A percentile compares a stretch with the other conserved stretches of the same genome.
Conservation (phyloP, 2,329 filamentous ascomycete species). For the Exophiala mesophila region DNA sequence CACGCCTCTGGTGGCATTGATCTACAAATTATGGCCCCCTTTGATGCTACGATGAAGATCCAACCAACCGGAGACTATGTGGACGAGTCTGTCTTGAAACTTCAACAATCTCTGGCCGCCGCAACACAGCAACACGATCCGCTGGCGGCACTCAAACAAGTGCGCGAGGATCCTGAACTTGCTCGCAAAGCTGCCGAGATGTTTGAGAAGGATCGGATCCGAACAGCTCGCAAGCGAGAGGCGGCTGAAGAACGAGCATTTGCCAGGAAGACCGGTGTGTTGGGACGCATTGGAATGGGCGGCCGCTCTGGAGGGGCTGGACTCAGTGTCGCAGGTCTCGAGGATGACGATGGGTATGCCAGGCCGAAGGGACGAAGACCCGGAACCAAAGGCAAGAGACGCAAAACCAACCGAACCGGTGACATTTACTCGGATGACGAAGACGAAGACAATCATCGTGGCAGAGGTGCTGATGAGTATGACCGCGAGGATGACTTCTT, state of each 20-base stretch:
- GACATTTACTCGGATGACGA: constrained; percentile 48
- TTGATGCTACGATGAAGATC: constrained; percentile 56
- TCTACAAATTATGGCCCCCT: constrained; percentile 57
- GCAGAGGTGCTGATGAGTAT: constrained; percentile 66
- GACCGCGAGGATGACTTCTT: constrained; percentile 80
- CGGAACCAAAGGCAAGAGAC: constrained; percentile 34
- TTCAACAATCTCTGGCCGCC: constrained; percentile 58
- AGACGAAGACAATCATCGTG: constrained; percentile 42
- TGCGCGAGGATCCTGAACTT: constrained; percentile 60
- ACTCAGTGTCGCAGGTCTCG: constrained; percentile 52
- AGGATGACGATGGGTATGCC: constrained; percentile 51
- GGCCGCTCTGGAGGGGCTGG: constrained; percentile 45
- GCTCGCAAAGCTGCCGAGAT: constrained; percentile 56
- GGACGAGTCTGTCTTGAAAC: constrained; percentile 56
- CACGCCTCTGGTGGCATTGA: constrained; percentile 51
- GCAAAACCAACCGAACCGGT: constrained; percentile 40
- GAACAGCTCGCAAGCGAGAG: constrained; percentile 50
- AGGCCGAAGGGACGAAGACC: constrained; percentile 29
- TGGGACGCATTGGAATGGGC: constrained; percentile 47
- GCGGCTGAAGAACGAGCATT: constrained; percentile 52
- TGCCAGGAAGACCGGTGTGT: constrained; percentile 43
- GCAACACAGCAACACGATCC: constrained; percentile 51
- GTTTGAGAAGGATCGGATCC: constrained; percentile 54
- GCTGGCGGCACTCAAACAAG: constrained; percentile 25
- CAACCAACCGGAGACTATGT: constrained; percentile 52